These are phyloP conservation scores for Parathielavia appendiculata DNA, from an alignment of 495 filamentous ascomycete genomes.

Conservation along the genomic window DNA sequence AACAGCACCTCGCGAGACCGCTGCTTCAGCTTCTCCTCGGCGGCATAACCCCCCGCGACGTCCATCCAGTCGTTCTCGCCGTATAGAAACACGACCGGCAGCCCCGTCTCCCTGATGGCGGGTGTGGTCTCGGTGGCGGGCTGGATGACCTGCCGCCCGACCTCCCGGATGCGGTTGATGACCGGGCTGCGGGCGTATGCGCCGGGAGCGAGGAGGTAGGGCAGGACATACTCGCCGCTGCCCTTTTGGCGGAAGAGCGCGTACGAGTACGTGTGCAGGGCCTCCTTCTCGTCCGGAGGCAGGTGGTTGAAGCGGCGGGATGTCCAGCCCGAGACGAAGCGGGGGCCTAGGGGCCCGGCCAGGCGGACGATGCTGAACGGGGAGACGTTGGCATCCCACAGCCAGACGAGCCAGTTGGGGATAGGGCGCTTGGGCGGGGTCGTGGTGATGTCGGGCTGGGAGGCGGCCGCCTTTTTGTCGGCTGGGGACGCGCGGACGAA, in stretches of 20 bases:
- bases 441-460: constrained; percentile 21
- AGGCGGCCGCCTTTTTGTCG: constrained; percentile 28
- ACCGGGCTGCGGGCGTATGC: constrained; percentile 87
- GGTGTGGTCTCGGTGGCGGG: constrained; percentile 34
- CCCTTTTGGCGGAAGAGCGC: constrained; percentile 88
- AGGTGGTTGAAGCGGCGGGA: constrained; percentile 86
- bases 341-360: constrained; percentile 85
- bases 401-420: constrained; percentile 79
- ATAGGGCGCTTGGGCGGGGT: constrained; percentile 50
- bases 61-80: constrained; percentile 99
- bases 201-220: constrained; percentile 88
- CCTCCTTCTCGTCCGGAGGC: constrained; percentile 71
- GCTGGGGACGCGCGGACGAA: constrained; percentile 18
- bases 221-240: constrained; percentile 90
- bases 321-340: constrained; percentile 93
- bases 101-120: constrained; percentile 58
- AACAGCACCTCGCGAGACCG: constrained; percentile 54
- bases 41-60: constrained; percentile 73
- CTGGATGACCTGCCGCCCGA: constrained; percentile 60
- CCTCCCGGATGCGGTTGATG: constrained; percentile 78
- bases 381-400: constrained; percentile 97
- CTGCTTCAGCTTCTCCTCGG: constrained; percentile 72
- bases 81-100: constrained; percentile 89
- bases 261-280: constrained; percentile 87
- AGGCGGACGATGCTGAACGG: constrained; percentile 88